Evolutionary conservation across 108 stramenopile genomes (phyloP), one percentile per base, ranked within the genome.

Genomic region (Seminavis robusta): DNA sequence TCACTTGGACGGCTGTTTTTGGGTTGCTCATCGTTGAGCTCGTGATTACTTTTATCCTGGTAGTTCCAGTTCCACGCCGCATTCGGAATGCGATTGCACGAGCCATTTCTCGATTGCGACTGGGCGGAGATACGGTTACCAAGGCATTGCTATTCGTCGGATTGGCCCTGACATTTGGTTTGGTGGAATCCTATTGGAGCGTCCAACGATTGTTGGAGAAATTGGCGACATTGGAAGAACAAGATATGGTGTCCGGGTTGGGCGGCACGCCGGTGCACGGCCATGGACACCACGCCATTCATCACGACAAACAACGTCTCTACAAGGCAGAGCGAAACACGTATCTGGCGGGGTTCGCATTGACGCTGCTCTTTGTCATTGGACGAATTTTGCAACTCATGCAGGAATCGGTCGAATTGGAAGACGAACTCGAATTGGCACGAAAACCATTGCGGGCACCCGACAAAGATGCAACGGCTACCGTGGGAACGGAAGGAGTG

Each of bases 321-420:
- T 73, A 61, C 54, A 65, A 48, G 56, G 39, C 53, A 3, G 72
- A 61, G 37, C 59, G 72, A 30, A 73, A 73, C 33, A 32, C 66
- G 27, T 73, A 73, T 40, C 38, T 73, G 48, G 32, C 60, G 3
- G 72, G 65, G 6, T 72, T 73, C 57, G 57, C 72, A 0, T 61
- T 73, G 33, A 73, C 72, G 1, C 41, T 73, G 13, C 37, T 73
- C 16, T 73, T 73, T 56, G 72, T 66, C 2, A 73, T 73, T 61
- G 72, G 63, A 8, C 27, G 72, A 21, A 56, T 73, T 20, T 46
- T 49, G 7, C 47, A 61, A 13, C 48, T 73, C 0, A 66, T 66
- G 59, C 60, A 73, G 48, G 72, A 73, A 38, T 24, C 47, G 36
- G 59, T 53, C 6, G 72, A 73, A 40, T 45, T 65, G 55, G 65